A percentile compares a stretch with the other conserved stretches of the same genome.
phyloP scores from a whole-genome alignment of 2,329 filamentous ascomycete species.

The Cadophora gregata region DNA sequence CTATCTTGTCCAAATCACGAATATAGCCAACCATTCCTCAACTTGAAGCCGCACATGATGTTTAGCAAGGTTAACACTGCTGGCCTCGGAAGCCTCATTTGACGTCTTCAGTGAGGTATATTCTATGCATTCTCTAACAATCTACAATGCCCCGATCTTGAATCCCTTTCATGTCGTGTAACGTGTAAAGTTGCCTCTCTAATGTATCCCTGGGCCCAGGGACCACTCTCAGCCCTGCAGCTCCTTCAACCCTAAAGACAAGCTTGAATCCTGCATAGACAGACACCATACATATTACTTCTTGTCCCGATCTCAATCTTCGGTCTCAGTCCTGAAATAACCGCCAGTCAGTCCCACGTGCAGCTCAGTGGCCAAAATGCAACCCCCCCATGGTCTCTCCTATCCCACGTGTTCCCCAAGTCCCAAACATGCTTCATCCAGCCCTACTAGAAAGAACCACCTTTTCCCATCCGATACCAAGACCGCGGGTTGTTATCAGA shows the following conservation, averaged over 20 bases:
- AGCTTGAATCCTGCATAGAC: not conserved
- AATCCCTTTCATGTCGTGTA: not conserved
- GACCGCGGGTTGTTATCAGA: constrained; percentile 7
- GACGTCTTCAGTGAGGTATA: not conserved
- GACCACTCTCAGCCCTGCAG: not conserved
- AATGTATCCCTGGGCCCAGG: too few species aligned
- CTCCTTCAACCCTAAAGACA: not conserved
- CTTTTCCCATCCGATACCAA: not conserved
- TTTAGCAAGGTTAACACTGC: not conserved
- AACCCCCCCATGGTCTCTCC: not conserved
- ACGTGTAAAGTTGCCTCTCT: too few species aligned
- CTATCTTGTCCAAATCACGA: not conserved
- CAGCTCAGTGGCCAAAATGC: not conserved
- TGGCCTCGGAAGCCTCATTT: not conserved
- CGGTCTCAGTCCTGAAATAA: not conserved
- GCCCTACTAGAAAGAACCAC: constrained; percentile 8
- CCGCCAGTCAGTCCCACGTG: not conserved
- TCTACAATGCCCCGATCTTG: not conserved
- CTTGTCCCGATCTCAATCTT: too few species aligned
- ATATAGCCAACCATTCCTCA: not conserved
- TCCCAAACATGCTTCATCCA: not conserved
- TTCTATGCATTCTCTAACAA: not conserved
- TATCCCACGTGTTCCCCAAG: not conserved
- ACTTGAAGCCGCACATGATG: not conserved
- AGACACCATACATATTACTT: not conserved